Evolutionary conservation across 345 rosid genomes (phyloP).

Genomic region (Rhodamnia argentea): DNA sequence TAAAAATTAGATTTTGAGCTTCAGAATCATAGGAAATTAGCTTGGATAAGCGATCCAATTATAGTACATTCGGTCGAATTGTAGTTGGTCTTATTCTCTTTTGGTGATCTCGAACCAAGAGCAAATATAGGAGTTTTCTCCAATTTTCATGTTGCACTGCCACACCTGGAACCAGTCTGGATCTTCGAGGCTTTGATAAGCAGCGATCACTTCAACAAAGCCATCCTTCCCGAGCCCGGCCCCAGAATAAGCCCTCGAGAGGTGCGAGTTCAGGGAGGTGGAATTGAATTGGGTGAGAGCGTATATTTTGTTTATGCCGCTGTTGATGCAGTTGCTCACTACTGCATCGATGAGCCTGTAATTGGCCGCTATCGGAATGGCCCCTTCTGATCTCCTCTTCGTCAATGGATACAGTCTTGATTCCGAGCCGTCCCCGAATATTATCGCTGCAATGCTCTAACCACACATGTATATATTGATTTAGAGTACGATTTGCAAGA

Average conservation of each 20-base stretch:
- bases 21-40: neutral
- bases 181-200: constrained; percentile 68
- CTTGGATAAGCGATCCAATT: fast-evolving
- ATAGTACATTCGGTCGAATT: neutral
- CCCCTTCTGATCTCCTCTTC: constrained; percentile 75
- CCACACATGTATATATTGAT: neutral
- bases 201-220: constrained; percentile 70
- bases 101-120: neutral
- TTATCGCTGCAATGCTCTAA: constrained; percentile 68
- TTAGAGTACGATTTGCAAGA: neutral
- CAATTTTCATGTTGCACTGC: neutral
- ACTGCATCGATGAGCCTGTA: constrained; percentile 76
- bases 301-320: constrained; percentile 71
- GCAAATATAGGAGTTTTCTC: neutral
- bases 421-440: constrained; percentile 70
- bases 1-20: neutral
- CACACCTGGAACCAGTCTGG: constrained; percentile 76
- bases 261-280: constrained; percentile 78
- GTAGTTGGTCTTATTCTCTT: neutral
- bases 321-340: constrained; percentile 79
- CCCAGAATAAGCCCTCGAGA: constrained; percentile 58
- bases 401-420: constrained; percentile 64
- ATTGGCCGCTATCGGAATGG: constrained; percentile 65
- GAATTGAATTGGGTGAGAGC: constrained; percentile 85
- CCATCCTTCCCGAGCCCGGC: constrained; percentile 50